phyloP scores from a whole-genome alignment of 306 rosid genomes.

The Acacia crassicarpa region DNA sequence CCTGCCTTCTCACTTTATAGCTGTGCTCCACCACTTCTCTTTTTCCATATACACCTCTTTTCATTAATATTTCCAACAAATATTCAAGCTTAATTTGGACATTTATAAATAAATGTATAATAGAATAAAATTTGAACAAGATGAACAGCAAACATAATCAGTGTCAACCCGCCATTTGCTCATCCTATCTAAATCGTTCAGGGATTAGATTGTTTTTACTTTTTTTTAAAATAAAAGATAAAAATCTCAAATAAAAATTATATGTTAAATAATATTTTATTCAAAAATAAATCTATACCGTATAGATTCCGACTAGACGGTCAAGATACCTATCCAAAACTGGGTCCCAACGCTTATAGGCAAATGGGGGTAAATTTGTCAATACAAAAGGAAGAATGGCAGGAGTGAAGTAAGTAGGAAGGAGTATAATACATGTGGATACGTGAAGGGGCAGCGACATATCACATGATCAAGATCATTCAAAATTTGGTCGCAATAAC shows the following conservation, averaged over 20 bases:
- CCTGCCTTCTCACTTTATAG: constrained; percentile 18
- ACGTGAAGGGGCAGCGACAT: neutral
- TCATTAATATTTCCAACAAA: neutral
- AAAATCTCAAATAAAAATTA: too few species aligned
- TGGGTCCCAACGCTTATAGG: neutral
- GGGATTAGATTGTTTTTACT: too few species aligned
- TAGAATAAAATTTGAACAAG: too few species aligned
- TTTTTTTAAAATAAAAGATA: too few species aligned
- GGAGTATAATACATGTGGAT: neutral
- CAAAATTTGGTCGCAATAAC: neutral
- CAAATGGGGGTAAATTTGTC: neutral
- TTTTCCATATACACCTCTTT: neutral
- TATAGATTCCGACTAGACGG: accelerated
- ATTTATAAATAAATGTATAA: too few species aligned
- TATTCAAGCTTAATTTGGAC: neutral
- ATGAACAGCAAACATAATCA: too few species aligned
- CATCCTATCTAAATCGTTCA: too few species aligned
- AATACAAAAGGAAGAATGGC: neutral
- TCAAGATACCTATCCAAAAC: too few species aligned
- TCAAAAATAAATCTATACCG: too few species aligned
- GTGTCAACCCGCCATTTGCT: neutral
- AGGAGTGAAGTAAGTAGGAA: neutral
- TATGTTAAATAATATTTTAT: too few species aligned
- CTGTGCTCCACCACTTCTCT: constrained; percentile 33
- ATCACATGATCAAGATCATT: neutral